Base-by-base conservation (phyloP, 768 basidiomycete species). In the Cystoderma amianthinum region DNA sequence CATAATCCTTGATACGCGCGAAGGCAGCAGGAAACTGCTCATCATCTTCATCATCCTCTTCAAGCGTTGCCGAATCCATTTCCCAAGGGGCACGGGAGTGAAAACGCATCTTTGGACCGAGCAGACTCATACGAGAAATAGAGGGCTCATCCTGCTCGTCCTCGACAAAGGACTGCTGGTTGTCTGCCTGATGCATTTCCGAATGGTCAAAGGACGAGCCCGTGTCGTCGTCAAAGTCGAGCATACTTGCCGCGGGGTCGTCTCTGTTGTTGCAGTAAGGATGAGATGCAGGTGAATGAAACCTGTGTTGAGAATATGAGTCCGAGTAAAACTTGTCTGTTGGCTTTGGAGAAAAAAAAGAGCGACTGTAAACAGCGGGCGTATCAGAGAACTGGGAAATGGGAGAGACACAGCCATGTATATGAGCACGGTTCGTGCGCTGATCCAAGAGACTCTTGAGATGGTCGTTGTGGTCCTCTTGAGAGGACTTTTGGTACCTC, bases 51-150 rank as follows among this genome's bases (percentile, higher is more conserved):
- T 69, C 67, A 22, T 69, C 76, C 52, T 71, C 72, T 21, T 66
- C 58, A 2, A 71, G 43, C 3, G 59, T 28, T 25, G 65, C 70
- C 11, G 71, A 76, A 37, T 78, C 82, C 25, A 71, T 61, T 60
- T 89, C 86, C 87, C 87, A 91, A 30, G 87, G 87, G 13, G 87
- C 82, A 18, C 74, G 81, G 46, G 83, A 85, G 59, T 87, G 84
- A 54, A 87, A 78, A 38, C 80, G 78, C 73, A 89, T 85, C 60
- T 78, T 87, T 21, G 87, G 87, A n/a, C 88, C 88, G 23, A 83
- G 76, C 36, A 81, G 63, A 51, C 83, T 87, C 60, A 88, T 75
- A 40, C 80, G 71, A 44, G 69, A 58, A 2, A 69, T 60, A 25
- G 65, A 51, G 6, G 68, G 68, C 25, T 73, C 65, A 38, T 72